Evolutionary conservation across 176 grass and related monocot genomes (phyloP), one percentile per base, ranked within the genome.

Genomic region (Oryza officinalis): DNA sequence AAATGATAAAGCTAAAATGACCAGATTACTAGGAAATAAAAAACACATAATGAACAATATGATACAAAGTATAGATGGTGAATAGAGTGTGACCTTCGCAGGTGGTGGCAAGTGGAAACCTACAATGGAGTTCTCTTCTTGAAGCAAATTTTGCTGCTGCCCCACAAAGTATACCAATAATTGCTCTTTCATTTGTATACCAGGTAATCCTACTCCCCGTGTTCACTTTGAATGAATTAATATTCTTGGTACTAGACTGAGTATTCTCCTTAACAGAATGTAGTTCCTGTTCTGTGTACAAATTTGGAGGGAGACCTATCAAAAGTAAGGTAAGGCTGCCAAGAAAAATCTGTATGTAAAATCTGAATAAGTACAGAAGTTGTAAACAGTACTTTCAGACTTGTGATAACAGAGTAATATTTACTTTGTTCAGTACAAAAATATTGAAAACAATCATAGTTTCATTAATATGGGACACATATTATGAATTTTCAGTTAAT

Each of bases 131-230:
- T 74, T 93, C 90, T 63, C 92, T 97, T 89, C 84, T 93, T 76
- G 87, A 94, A 84, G 81, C 86, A 6, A 87, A 93, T 88, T 67
- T 92, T 46, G 81, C 93, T 66, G 95, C 92, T 32, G 85, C 90
- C 75, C 95, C 95, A 41, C 84, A 91, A 89, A 97, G 95, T 79
- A 86, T 97, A 92, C 95, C 95, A 26, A 94, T 97, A 87, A 89
- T 97, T 80, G 90, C 90, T 71, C 92, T 97, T 81, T 85, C 95
- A 67, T 97, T 97, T 76, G 95, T 97, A 87, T 97, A 97, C 81
- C 95, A 97, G 84, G 95, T 97, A 86, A 84, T 81, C 26, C 61
- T 32, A 35, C 47, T 74, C 70, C 80, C 7, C 27, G 40, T 47
- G 61, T 71, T 75, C 72, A 84, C 2, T 60, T 76, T 4, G 0